Evolutionary conservation across 176 grass and related monocot species (phyloP), one percentile per base, ranked within the genome.

Genomic region (Eleusine coracana): DNA sequence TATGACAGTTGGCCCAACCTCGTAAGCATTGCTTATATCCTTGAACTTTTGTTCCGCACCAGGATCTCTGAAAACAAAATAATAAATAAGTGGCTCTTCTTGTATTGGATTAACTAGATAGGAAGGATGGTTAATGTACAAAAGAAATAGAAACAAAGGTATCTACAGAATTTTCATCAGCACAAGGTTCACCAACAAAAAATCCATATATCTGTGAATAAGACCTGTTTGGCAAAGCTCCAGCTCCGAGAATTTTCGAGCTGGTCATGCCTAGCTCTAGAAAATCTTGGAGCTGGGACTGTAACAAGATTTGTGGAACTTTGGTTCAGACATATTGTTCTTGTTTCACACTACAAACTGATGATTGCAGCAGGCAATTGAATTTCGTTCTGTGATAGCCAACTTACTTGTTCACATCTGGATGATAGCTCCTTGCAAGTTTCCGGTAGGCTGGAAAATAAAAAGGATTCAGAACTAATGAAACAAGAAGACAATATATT

Each of bases 21-120:
- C 96, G 83, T 99, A 99, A 17, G 96, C 96, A 85, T 96, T 99
- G 66, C 96, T 99, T 40, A 99, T 99, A 0, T 99, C 93, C 87
- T 99, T 99, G 75, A 99, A 99, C 79, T 93, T 99, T 41, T 96
- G 89, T 77, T 98, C 96, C 50, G 96, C 93, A 50, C 91, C 89
- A 87, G 96, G 76, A 83, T 99, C 96, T 69, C 96, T 99, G 31
- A 86, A 83, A 88, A 88, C 28, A 81, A 81, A 85, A 81, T 18
- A 64, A 87, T 49, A 70, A 38, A 69, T 63, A 67, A 86, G 41
- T 66, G 71, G 73, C 12, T 42, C 10, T 59, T 78, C 41, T 42
- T 36, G 41, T 83, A 25, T 82, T 58, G 21, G 14, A 54, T 41
- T 46, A 70, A 62, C 36, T 58, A 82, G 15, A 76, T 77, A 68